phyloP scores from a whole-genome alignment of 768 basidiomycete genomes.

The Xerocomus spinulosus region DNA sequence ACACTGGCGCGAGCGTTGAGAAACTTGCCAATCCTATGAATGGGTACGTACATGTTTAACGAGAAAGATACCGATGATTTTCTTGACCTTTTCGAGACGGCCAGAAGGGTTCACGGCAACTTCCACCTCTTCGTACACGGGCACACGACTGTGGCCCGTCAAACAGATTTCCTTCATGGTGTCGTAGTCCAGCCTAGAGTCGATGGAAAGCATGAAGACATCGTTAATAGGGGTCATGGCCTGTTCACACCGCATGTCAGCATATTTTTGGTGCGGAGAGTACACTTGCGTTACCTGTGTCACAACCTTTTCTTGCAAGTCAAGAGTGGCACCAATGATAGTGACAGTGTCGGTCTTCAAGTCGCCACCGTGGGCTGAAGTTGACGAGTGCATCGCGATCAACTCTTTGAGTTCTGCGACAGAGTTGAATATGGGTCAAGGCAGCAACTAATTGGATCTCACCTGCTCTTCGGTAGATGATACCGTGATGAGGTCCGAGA shows the following conservation, averaged over 20 bases:
- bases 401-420: conserved; percentile 75
- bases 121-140: conserved; percentile 76
- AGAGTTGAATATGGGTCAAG: neutral
- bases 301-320: conserved; percentile 83
- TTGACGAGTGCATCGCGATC: conserved; percentile 80
- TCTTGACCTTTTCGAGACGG: conserved; percentile 58
- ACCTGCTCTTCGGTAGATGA: conserved; percentile 80
- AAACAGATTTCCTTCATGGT: conserved; percentile 70
- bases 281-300: conserved; percentile 41
- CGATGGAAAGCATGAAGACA: conserved; percentile 87
- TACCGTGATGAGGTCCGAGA: conserved; percentile 82
- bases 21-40: neutral
- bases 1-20: conserved; percentile 37
- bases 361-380: conserved; percentile 76
- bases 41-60: conserved; percentile 62
- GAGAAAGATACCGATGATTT: conserved; percentile 80
- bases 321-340: conserved; percentile 86
- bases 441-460: neutral
- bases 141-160: conserved; percentile 81
- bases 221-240: conserved; percentile 79
- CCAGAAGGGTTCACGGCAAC: conserved; percentile 39
- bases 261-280: neutral
- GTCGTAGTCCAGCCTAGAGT: conserved; percentile 77
- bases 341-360: conserved; percentile 82
- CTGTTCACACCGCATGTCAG: conserved; percentile 27